phyloP scores from a whole-genome alignment of 495 filamentous ascomycete species.

The Zalerion maritima region DNA sequence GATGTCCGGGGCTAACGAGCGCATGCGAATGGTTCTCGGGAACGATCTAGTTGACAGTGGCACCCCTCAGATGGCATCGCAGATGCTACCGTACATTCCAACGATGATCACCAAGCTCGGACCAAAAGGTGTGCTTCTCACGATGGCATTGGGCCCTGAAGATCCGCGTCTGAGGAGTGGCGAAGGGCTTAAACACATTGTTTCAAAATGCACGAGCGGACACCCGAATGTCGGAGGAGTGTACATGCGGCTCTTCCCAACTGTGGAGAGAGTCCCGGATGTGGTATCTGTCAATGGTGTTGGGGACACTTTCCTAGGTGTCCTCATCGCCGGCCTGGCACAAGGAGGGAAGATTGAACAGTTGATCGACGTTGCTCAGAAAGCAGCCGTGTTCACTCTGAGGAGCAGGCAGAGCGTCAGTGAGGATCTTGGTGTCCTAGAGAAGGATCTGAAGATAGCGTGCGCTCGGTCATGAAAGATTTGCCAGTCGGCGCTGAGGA shows the following conservation, averaged over 20 bases:
- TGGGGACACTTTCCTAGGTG: constrained; percentile 83
- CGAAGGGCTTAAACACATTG: constrained; percentile 49
- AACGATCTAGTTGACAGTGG: constrained; percentile 57
- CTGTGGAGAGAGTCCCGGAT: constrained; percentile 49
- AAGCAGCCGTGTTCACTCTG: constrained; percentile 61
- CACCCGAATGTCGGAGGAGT: constrained; percentile 54
- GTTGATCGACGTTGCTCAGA: constrained; percentile 47
- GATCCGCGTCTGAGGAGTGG: constrained; percentile 47
- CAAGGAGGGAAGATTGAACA: constrained; percentile 33
- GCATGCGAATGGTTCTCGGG: constrained; percentile 46
- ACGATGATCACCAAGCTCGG: constrained; percentile 78
- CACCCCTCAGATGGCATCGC: constrained; percentile 64
- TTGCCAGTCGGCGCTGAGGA: no score
- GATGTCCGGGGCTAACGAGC: constrained; percentile 43
- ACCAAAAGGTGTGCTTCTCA: constrained; percentile 59
- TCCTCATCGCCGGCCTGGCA: constrained; percentile 51
- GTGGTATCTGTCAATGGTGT: constrained; percentile 87
- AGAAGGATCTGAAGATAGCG: constrained; percentile 15
- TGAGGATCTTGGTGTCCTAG: constrained; percentile 22
- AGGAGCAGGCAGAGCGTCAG: constrained; percentile 59
- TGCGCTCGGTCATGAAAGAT: no score
- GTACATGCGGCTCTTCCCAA: constrained; percentile 69
- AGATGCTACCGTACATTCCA: constrained; percentile 76
- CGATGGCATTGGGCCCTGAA: constrained; percentile 48
- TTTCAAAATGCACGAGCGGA: constrained; percentile 39